Percentiles rank a stretch among this genome's conserved stretches.
These are phyloP conservation scores for Tolypocladium pustulatum DNA, from an alignment of 2,329 filamentous ascomycete species.

Conservation along the genomic window DNA sequence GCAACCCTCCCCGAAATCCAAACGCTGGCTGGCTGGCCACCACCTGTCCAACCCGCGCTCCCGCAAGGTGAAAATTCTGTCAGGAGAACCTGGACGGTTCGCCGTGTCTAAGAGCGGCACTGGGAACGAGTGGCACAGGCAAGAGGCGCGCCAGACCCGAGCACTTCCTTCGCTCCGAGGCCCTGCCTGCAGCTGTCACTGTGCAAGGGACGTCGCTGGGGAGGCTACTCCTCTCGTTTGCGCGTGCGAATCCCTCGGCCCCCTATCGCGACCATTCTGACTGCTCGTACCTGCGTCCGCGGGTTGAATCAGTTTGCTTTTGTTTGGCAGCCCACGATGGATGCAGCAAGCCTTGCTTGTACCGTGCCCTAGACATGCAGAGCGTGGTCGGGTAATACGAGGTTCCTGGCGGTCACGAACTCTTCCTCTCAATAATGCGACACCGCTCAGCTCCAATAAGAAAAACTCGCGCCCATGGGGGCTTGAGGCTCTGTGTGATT, in stretches of 20 bases:
- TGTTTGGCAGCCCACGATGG: not conserved
- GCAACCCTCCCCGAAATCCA: not conserved
- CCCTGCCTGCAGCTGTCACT: not conserved
- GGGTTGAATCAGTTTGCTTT: slow-evolving; percentile 1
- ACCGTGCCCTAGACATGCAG: slow-evolving; percentile 1
- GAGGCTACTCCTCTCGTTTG: not conserved
- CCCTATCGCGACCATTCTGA: not conserved
- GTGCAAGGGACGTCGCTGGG: not conserved
- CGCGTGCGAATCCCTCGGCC: not conserved
- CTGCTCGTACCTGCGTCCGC: slow-evolving; percentile 1
- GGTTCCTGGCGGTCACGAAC: not conserved
- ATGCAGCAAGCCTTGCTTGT: slow-evolving; percentile 2
- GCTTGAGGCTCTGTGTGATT: not conserved
- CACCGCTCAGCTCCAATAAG: not conserved
- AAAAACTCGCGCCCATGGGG: not conserved
- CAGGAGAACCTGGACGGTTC: slow-evolving; percentile 16
- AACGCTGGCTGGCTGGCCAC: not conserved
- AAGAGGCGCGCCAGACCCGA: not conserved
- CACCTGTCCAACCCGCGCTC: not conserved
- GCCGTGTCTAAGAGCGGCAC: slow-evolving; percentile 14
- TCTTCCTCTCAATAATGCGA: not conserved
- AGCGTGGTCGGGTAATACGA: not conserved
- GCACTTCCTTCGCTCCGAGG: not conserved
- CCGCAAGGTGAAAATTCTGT: slow-evolving; percentile 17
- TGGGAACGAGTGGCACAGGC: slow-evolving; percentile 10